These are phyloP conservation scores for Chlorella sorokiniana DNA, from an alignment of 139 green algal genomes.

Conservation along the genomic window DNA sequence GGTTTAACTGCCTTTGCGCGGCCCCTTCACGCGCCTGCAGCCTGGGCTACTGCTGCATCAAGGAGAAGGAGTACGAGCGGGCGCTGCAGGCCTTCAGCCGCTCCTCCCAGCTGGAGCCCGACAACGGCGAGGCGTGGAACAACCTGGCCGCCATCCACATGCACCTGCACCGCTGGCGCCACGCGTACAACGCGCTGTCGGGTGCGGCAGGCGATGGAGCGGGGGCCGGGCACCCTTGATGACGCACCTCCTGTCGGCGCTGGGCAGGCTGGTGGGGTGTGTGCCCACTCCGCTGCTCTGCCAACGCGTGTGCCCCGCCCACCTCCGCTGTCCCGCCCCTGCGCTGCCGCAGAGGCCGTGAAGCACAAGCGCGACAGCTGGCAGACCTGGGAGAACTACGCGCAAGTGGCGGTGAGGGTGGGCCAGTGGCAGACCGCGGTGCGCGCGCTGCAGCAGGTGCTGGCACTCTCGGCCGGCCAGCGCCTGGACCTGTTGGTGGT, in stretches of 20 bases:
- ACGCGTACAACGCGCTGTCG: constrained; percentile 47
- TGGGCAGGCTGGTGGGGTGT: too few species aligned
- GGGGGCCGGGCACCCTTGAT: too few species aligned
- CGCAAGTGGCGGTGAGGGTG: constrained; percentile 54
- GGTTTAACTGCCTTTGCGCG: not conserved
- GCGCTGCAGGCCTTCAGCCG: constrained; percentile 77
- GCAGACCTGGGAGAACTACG: constrained; percentile 94
- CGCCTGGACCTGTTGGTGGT: constrained; percentile 52
- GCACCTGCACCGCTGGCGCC: constrained; percentile 42
- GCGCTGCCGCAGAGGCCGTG: constrained; percentile 52
- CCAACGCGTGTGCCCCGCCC: not conserved
- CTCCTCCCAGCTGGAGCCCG: constrained; percentile 76
- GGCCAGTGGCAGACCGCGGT: constrained; percentile 42
- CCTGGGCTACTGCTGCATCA: constrained; percentile 81
- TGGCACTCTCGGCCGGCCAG: constrained; percentile 57
- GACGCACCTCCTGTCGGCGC: too few species aligned
- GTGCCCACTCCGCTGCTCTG: not conserved
- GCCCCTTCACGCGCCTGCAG: not conserved
- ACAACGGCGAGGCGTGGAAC: constrained; percentile 85
- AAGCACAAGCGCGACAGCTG: constrained; percentile 82
- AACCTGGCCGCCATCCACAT: constrained; percentile 92
- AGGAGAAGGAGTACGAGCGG: constrained; percentile 42
- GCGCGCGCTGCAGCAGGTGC: constrained; percentile 58
- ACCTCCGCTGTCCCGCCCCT: not conserved
- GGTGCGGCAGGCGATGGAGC: not conserved